Percentiles rank a stretch among this genome's conserved stretches.
phyloP scores from a whole-genome alignment of 2,329 filamentous ascomycete species.

The Venturia oleaginea region DNA sequence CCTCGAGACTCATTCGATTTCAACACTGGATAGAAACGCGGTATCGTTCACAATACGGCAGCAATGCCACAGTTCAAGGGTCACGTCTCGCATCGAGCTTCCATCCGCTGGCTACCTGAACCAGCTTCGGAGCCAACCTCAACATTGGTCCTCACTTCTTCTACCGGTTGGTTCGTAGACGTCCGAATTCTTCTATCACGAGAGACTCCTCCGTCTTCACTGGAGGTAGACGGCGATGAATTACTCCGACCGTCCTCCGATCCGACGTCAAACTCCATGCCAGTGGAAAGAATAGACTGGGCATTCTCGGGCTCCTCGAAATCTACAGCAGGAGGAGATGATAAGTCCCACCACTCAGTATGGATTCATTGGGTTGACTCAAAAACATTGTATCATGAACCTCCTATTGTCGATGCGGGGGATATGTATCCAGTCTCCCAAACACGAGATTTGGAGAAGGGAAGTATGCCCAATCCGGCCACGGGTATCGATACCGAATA shows the following conservation, averaged over 20 bases:
- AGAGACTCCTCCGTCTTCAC: not conserved
- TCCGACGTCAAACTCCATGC: not conserved
- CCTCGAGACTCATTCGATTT: too few relatives aligned
- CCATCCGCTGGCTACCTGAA: conserved; percentile 1
- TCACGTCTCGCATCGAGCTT: conserved; percentile 6
- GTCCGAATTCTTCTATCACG: not conserved
- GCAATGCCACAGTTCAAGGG: not conserved
- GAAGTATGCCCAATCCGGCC: conserved; percentile 5
- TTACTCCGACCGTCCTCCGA: not conserved
- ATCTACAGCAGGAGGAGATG: not conserved
- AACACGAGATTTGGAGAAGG: conserved; percentile 4
- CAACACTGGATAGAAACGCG: too few relatives aligned
- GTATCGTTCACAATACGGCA: too few relatives aligned
- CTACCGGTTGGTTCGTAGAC: conserved; percentile 8
- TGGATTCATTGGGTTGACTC: conserved; percentile 12
- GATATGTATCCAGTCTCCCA: not conserved
- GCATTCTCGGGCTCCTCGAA: conserved; percentile 2
- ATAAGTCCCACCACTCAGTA: not conserved
- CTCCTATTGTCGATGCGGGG: not conserved
- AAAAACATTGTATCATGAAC: not conserved
- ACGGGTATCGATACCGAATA: conserved; percentile 21
- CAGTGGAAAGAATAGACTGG: conserved; percentile 8
- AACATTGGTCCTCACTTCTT: conserved; percentile 11
- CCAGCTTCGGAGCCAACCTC: conserved; percentile 11
- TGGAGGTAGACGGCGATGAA: not conserved